Evolutionary conservation across 1,284 basidiomycete species (phyloP), one percentile per base, ranked within the genome.

Genomic region (Ganoderma lucidum): DNA sequence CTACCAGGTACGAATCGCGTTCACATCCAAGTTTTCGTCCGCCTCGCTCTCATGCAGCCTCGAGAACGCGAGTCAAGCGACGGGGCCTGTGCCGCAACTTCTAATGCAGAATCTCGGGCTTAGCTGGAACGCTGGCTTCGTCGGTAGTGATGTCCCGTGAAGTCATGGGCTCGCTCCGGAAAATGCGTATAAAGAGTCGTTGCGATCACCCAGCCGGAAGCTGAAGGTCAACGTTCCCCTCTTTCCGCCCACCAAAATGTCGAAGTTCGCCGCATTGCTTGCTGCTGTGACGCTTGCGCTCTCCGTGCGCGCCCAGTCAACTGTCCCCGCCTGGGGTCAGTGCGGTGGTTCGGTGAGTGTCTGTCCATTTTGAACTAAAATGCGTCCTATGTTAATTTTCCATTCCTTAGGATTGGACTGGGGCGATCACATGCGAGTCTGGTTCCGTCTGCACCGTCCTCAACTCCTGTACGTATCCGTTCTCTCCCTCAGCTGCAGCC

Each of bases 371-470:
- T 44, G 19, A 4, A 28, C n/a, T 12, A 10, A 9, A 28, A n/a
- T 14, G 35, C 32, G 19, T 39, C 30, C 9, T 28, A 28, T 55
- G 41, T 35, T 69, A 32, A 70, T 10, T 19, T 12, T 14, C 5
- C 32, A 6, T 6, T 1, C 37, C 28, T 1, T 65, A 80, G 82
- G 80, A 80, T 10, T 84, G 81, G 81, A 71, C 79, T 15, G 84
- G 83, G 6, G 73, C 77, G 51, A 84, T 83, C 3, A 81, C 82
- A 37, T 85, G 84, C 66, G 82, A 76, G 2, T 67, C 80, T 17
- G 82, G 81, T 6, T 71, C 81, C 10, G 75, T 77, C 6, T 85
- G 83, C 69, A 74, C 73, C 12, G 69, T 45, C 8, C 62, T 73
- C 23, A 79, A 75, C 62, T 65, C 72, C 32, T 76, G 79, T 77